phyloP scores from a whole-genome alignment of 2,329 filamentous ascomycete genomes.

The Hypomyces perniciosus region DNA sequence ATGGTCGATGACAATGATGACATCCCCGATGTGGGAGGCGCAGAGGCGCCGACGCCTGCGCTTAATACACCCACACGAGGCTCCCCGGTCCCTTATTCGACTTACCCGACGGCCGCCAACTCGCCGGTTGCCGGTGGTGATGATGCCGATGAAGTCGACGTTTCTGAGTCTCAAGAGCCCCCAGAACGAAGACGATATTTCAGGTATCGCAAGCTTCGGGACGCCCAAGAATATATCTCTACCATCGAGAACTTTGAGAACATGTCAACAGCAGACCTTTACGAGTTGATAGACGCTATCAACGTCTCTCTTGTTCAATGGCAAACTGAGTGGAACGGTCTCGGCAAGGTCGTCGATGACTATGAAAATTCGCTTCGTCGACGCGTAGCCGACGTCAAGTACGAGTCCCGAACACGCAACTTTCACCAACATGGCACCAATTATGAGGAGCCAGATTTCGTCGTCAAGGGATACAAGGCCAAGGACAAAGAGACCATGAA shows the following conservation, averaged over 20 bases:
- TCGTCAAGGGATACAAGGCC: conserved; percentile 48
- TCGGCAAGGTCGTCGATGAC: conserved; percentile 48
- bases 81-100: conserved; percentile 34
- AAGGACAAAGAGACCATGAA: conserved; percentile 37
- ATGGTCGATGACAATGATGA: conserved; percentile 25
- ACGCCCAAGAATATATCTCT: conserved; percentile 43
- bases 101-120: conserved; percentile 31
- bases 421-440: conserved; percentile 35
- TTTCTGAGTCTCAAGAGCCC: conserved; percentile 29
- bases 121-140: conserved; percentile 33
- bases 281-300: conserved; percentile 37
- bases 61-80: conserved; percentile 34
- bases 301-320: conserved; percentile 43
- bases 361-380: conserved; percentile 52
- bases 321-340: conserved; percentile 48
- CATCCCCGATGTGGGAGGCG: conserved; percentile 21
- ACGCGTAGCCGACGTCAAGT: conserved; percentile 41
- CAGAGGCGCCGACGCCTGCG: conserved; percentile 31
- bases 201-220: conserved; percentile 44
- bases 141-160: conserved; percentile 31
- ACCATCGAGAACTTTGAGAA: conserved; percentile 46
- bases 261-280: conserved; percentile 42
- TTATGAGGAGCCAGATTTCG: conserved; percentile 46
- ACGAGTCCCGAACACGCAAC: conserved; percentile 40
- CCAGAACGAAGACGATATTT: conserved; percentile 29